Evolutionary conservation across 208 protist genomes (phyloP), one percentile per base, ranked within the genome.

Genomic region (Acanthamoeba culbertsoni): DNA sequence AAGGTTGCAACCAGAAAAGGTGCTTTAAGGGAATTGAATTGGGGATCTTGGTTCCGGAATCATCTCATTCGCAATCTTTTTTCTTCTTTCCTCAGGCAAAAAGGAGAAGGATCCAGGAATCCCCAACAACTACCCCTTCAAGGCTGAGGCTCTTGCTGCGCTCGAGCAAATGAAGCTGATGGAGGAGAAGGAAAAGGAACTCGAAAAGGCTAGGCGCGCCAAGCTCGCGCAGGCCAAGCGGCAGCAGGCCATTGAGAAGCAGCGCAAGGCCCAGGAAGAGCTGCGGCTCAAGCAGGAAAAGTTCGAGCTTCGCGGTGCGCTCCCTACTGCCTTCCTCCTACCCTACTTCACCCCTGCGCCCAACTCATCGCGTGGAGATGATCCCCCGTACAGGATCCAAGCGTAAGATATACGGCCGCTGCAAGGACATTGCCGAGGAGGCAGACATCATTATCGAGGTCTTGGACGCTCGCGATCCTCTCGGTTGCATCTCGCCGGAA

Each of bases 61-160:
- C 8, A 68, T 68, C 59, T 18, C 57, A 63, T 35, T 8, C 14
- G 1, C 20, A 43, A 71, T 43, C 2, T 63, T 71, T 71, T 71
- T 40, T 16, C n/a, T 43, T 35, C 2, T 46, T 14, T 1, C 2
- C 2, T 0, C 37, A 82, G 71, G 35, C 71, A 45, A 53, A 31
- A 82, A 82, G 71, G 71, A 82, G 26, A 82, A 82, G 71, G 71
- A 82, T 10, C 71, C 71, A 0, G 71, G 71, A 10, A 82, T 82
- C 71, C 71, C 71, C 71, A 82, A 82, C 35, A 40, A 40, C 28
- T 82, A 82, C 20, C 71, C 71, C 10, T 82, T 82, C 71, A 82
- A 82, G 42, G 71, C 71, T 23, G 5, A 82, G 23, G 71, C 71
- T 16, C 71, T 82, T 4, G 71, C 71, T 35, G 71, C 71, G 71